These are phyloP conservation scores for Metarhizium anisopliae DNA, from an alignment of 2,329 filamentous ascomycete species.

Conservation along the genomic window DNA sequence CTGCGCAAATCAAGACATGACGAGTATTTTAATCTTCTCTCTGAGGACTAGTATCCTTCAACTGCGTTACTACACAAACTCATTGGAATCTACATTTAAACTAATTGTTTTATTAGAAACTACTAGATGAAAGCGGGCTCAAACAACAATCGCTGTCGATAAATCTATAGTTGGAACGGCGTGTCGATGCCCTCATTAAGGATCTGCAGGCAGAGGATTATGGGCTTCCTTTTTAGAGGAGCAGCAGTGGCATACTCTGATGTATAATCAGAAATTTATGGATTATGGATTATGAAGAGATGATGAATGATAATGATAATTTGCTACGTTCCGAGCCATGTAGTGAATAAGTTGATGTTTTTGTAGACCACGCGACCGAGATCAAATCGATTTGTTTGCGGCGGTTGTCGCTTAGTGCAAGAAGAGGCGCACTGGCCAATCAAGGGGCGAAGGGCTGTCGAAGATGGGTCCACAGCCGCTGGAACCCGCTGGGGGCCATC, in stretches of 20 bases:
- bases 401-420: neutral
- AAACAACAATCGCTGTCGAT: neutral
- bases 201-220: neutral
- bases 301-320: neutral
- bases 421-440: neutral
- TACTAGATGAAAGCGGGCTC: neutral
- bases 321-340: neutral
- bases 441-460: neutral
- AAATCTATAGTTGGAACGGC: neutral
- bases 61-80: neutral
- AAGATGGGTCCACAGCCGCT: conserved; percentile 7
- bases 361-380: neutral
- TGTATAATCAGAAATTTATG: neutral
- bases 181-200: neutral
- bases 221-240: neutral
- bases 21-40: conserved; percentile 48
- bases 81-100: neutral
- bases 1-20: conserved; percentile 29
- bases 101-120: neutral
- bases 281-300: neutral
- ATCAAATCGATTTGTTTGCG: no score
- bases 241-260: neutral
- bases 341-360: neutral
- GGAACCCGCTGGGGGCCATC: conserved; percentile 13
- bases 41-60: conserved; percentile 25